These are phyloP conservation scores for Lactarius deliciosus DNA, from an alignment of 768 basidiomycete genomes.

Conservation along the genomic window DNA sequence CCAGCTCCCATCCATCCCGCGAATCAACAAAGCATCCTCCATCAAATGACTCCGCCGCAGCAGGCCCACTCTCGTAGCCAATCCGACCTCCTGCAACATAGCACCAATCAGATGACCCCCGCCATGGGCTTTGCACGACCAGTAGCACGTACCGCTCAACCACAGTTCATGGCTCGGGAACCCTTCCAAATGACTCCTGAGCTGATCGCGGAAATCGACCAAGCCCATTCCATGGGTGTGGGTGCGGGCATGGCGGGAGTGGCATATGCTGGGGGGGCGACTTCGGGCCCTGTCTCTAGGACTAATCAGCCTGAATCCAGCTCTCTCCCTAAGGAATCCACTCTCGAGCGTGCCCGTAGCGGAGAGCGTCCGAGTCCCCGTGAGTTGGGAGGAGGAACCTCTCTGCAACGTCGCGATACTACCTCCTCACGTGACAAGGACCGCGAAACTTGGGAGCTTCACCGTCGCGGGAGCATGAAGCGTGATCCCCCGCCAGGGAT, in stretches of 20 bases:
- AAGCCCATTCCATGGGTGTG: constrained; percentile 12
- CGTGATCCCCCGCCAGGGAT: constrained; percentile 17
- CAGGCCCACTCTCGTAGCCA: constrained; percentile 18
- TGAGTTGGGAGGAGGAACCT: constrained; percentile 11
- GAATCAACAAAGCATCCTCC: constrained; percentile 17
- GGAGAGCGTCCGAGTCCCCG: constrained; percentile 25
- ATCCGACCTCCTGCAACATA: constrained; percentile 22
- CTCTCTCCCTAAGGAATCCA: constrained; percentile 27
- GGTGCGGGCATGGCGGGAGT: constrained; percentile 26
- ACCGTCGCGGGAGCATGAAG: constrained; percentile 28
- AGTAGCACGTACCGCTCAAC: constrained; percentile 15
- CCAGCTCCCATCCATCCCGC: constrained; percentile 19
- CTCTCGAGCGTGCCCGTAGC: constrained; percentile 24
- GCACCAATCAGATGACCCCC: constrained; percentile 22
- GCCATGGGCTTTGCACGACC: constrained; percentile 24
- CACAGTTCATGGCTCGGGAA: constrained; percentile 24
- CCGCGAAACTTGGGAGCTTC: constrained; percentile 21
- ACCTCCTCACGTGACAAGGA: constrained; percentile 15
- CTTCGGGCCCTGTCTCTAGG: constrained; percentile 23
- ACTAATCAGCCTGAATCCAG: constrained; percentile 22
- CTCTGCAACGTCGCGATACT: constrained; percentile 25
- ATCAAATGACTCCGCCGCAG: constrained; percentile 17
- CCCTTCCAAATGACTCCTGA: constrained; percentile 24
- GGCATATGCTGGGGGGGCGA: constrained; percentile 27
- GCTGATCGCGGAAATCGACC: constrained; percentile 27